Evolutionary conservation across 2,329 filamentous ascomycete genomes (phyloP), one percentile per base, ranked within the genome.

Genomic region (Coccinonectria pachysandricola): DNA sequence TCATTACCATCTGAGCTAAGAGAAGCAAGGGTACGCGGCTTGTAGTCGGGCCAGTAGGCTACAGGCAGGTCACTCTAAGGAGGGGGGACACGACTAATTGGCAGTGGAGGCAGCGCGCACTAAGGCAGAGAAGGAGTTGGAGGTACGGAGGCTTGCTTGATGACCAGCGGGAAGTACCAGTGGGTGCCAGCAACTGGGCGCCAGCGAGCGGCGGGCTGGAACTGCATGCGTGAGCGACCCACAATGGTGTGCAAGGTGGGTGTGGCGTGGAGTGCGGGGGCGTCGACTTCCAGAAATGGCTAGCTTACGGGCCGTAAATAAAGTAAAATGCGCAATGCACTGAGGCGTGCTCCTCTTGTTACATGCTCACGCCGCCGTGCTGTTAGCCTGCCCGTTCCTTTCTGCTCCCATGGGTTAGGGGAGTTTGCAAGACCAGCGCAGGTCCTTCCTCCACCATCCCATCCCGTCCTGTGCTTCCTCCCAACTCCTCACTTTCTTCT

Each of bases 381-480:
- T 7, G 21, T 12, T 53, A 54, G 31, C 30, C 27, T 39, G 43
- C 46, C 50, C 51, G 50, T 54, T 54, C 49, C 47, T 53, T 53
- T 45, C 48, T 46, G 47, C 52, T 50, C 36, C 50, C 48, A 47
- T 60, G 56, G 56, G 56, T 60, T 43, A 60, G 56, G 56, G 48
- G 45, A 60, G 55, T 60, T 59, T 50, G 43, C 37, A 39, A 39
- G 40, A 45, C 48, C 47, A 53, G 50, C 47, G 52, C 48, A 56
- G 49, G 50, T 55, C 48, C 45, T 54, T 55, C 48, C 48, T 54
- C 51, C 52, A 54, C 50, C 50, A 47, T 48, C 44, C n/a, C n/a
- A n/a, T n/a, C n/a, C n/a, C 17, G 17, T 7, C 17, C 49, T 49
- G 36, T 50, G 48, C 49, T 50, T 55, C 52, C 45, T 45, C 47